Base-by-base conservation (phyloP, 208 protist species). In the Ichthyophonus hoferi region DNA sequence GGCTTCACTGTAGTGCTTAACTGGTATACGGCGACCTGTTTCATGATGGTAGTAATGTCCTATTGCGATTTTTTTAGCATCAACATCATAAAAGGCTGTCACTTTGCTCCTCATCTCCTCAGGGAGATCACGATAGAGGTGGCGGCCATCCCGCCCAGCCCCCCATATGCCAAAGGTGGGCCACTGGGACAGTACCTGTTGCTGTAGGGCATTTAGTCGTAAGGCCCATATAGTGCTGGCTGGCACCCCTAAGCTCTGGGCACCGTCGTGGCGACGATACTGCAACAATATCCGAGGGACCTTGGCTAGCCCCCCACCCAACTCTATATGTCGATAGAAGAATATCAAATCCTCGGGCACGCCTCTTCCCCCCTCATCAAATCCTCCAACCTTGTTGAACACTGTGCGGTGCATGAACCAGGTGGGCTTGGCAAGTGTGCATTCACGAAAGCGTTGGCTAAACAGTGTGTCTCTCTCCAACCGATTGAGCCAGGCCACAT, bases 331-430 rank as follows among this genome's bases (percentile, higher is more conserved):
- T 34, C 33, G 1, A 34, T 87, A 81, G 38, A 90, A 82, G 40
- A 90, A 90, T 35, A 83, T 79, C 24, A 90, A 24, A 43, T 90
- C 88, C 82, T 90, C 88, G 3, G 82, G 79, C 31, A 50, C 39
- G 34, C 87, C 88, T 67, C 39, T 58, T 33, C 79, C 88, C 7
- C 42, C 83, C 33, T 87, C 88, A 3, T 87, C 58, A 81, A 83
- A 90, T 17, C 40, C 79, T 3, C 88, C 88, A 2, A 87, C 42
- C 14, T 2, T 35, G 7, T 87, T n/a, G 34, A 87, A 90, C 12
- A 33, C n/a, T 1, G 12, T 24, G 1, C 88, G 34, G 39, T 39
- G n/a, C n/a, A 87, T 78, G 17, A 90, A 58, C 88, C 88, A 90
- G 1, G 88, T 87, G 24, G 88, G 88, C 67, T 90, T 77, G 33